Conservation (phyloP, 768 basidiomycete genomes). For the Podaxis sp. region DNA sequence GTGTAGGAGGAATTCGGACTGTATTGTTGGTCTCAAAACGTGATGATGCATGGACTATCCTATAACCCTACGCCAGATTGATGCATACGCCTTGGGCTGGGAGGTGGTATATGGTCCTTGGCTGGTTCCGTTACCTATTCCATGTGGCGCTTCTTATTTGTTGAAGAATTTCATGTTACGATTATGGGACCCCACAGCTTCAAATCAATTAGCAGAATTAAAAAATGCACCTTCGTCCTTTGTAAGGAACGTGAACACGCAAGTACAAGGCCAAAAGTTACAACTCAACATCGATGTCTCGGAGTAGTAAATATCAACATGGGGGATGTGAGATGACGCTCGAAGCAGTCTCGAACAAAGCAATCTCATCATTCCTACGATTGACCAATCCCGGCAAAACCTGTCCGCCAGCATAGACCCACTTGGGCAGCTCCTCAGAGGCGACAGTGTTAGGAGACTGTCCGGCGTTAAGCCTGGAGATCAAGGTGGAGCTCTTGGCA, state of each 20-base stretch:
- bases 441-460: constrained; percentile 33
- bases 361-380: constrained; percentile 28
- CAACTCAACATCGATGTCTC: not conserved
- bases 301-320: constrained; percentile 11
- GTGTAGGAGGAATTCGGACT: not conserved
- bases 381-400: constrained; percentile 28
- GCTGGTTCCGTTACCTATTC: no score
- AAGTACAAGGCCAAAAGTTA: not conserved
- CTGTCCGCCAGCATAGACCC: constrained; percentile 27
- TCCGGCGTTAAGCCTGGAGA: constrained; percentile 29
- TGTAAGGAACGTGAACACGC: not conserved
- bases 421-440: constrained; percentile 31
- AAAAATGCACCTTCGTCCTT: not conserved
- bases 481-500: constrained; percentile 26
- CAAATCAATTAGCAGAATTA: no score
- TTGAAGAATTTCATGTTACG: no score
- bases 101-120: no score
- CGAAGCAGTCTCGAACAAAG: constrained; percentile 31
- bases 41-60: not conserved
- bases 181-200: no score
- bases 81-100: no score
- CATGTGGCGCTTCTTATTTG: no score
- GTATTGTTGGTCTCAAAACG: not conserved
- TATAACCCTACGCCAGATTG: not conserved
- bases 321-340: constrained; percentile 27